These are phyloP conservation scores for Geotrichum histeridarum DNA, from an alignment of 1,139 yeast species.

Conservation along the genomic window DNA sequence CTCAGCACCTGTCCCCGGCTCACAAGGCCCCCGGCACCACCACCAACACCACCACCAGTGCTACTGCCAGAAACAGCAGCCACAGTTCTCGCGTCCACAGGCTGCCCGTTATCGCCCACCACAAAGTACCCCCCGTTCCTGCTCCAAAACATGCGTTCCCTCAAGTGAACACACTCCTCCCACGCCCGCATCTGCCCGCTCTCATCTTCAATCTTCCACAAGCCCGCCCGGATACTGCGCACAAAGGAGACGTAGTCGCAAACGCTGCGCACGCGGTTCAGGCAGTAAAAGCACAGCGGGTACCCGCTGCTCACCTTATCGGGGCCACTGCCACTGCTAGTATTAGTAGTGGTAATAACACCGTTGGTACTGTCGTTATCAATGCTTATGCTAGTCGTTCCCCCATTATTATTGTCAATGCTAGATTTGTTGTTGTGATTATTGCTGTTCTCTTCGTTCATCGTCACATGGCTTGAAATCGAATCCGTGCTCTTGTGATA, in stretches of 20 bases:
- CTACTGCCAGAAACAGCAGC: neutral
- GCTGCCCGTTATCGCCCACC: slow-evolving; percentile 5
- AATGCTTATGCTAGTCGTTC: slow-evolving; percentile 6
- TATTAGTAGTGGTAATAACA: neutral
- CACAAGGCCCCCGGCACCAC: neutral
- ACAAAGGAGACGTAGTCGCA: slow-evolving; percentile 75
- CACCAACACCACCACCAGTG: neutral
- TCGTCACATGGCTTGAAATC: slow-evolving; percentile 2
- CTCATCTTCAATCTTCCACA: slow-evolving; percentile 47
- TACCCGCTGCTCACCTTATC: slow-evolving; percentile 37
- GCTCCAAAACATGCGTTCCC: slow-evolving; percentile 75
- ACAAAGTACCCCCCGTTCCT: slow-evolving; percentile 50
- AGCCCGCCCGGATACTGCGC: slow-evolving; percentile 54
- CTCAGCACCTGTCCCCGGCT: neutral
- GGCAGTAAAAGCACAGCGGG: slow-evolving; percentile 82
- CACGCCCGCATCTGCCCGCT: slow-evolving; percentile 45
- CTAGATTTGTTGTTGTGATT: slow-evolving; percentile 6
- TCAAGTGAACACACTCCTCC: slow-evolving; percentile 52
- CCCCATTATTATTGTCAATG: slow-evolving; percentile 8
- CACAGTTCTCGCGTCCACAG: neutral
- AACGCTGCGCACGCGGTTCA: slow-evolving; percentile 68
- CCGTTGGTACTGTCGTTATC: neutral
- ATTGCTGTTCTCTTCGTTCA: neutral
- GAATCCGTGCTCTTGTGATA: slow-evolving; percentile 5
- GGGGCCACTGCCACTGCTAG: neutral